These are phyloP conservation scores for Penicillium paxilli DNA, from an alignment of 495 filamentous ascomycete genomes.

Conservation along the genomic window DNA sequence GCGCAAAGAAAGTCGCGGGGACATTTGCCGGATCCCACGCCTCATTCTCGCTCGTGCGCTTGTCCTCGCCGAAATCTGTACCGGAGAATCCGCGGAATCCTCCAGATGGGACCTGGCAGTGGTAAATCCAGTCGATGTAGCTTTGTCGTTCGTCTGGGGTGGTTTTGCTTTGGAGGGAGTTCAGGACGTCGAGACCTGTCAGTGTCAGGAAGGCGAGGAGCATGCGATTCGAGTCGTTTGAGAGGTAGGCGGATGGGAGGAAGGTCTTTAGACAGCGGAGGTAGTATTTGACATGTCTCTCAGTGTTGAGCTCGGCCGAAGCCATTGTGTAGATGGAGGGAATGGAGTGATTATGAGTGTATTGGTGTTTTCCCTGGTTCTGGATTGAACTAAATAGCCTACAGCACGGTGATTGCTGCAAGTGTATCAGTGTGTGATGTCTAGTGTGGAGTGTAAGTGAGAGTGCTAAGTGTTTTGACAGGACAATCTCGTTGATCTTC, in stretches of 20 bases:
- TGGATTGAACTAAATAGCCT: too few species aligned
- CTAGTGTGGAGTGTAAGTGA: too few species aligned
- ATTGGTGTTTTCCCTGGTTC: too few species aligned
- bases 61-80: constrained; percentile 53
- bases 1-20: constrained; percentile 84
- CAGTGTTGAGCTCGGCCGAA: constrained; percentile 57
- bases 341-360: not conserved
- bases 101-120: constrained; percentile 70
- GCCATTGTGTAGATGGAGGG: constrained; percentile 22
- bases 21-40: constrained; percentile 80
- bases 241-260: constrained; percentile 78
- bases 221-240: constrained; percentile 86
- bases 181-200: constrained; percentile 77
- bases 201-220: constrained; percentile 86
- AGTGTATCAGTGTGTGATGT: too few species aligned
- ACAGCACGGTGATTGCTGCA: too few species aligned
- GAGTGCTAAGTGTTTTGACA: too few species aligned
- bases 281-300: constrained; percentile 88
- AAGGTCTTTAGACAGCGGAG: constrained; percentile 80
- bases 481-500: not conserved
- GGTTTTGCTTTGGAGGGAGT: constrained; percentile 55
- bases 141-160: constrained; percentile 57
- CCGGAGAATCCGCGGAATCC: constrained; percentile 82
- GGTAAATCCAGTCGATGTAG: constrained; percentile 71
- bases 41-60: constrained; percentile 47